Conservation (phyloP, 108 stramenopile genomes). For the Nannochloropsis oceanica region DNA sequence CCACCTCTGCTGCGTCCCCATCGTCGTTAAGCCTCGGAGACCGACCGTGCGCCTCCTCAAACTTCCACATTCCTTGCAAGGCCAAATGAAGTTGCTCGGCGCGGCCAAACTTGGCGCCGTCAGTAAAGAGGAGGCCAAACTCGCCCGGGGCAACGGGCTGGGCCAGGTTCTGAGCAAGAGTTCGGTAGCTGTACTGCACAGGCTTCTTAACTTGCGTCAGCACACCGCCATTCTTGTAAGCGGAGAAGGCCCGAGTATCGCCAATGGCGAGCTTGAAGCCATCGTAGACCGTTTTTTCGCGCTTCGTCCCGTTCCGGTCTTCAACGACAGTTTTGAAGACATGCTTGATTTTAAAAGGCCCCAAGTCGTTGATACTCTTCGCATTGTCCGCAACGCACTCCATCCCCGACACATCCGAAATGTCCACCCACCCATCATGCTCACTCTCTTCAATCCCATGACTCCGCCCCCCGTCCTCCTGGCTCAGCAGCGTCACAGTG, state of each 20-base stretch:
- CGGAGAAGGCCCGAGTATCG: constrained; percentile 24
- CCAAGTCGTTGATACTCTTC: constrained; percentile 11
- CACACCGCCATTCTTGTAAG: constrained; percentile 40
- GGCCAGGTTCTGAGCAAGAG: constrained; percentile 26
- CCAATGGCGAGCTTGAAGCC: constrained; percentile 32
- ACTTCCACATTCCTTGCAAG: constrained; percentile 34
- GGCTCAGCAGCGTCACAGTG: constrained; percentile 22
- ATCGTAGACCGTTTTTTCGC: constrained; percentile 34
- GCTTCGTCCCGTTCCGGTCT: neutral
- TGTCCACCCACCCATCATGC: constrained; percentile 37
- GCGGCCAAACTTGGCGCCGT: constrained; percentile 40
- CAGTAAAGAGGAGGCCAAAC: constrained; percentile 34
- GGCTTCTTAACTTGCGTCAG: constrained; percentile 39
- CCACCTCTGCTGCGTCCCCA: constrained; percentile 26
- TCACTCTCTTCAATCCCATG: constrained; percentile 41
- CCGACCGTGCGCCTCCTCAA: constrained; percentile 26
- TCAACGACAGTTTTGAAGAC: constrained; percentile 8
- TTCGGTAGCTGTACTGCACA: constrained; percentile 5
- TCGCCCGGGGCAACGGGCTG: constrained; percentile 37
- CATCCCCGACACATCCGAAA: constrained; percentile 34
- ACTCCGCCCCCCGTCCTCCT: constrained; percentile 27
- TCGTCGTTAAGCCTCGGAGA: constrained; percentile 28
- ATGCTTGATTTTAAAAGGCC: constrained; percentile 19
- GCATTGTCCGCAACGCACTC: constrained; percentile 25
- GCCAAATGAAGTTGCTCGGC: constrained; percentile 44